Base-by-base conservation (phyloP, 2,329 filamentous ascomycete genomes). In the Didymella sp. region DNA sequence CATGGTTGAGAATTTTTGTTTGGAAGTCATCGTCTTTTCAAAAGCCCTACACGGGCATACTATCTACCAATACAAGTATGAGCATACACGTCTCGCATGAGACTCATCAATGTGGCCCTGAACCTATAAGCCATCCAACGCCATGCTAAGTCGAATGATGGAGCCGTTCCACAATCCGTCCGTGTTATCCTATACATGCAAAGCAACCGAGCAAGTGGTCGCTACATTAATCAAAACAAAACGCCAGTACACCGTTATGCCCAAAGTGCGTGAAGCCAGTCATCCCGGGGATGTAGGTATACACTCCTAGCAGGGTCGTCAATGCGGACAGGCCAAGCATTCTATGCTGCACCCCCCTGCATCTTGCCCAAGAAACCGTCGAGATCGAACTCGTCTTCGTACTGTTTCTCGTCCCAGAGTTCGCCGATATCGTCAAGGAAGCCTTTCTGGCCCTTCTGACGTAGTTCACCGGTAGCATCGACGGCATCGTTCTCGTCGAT, bases 301-400 rank as follows among this genome's bases (percentile, higher is more conserved):
- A 17, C 15, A n/a, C 3, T 11, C 7, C 24, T 25, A 25, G n/a
- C 35, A 22, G 19, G 6, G 19, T 9, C 33, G 19, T 33, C n/a
- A 33, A 45, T 44, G 38, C 30, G 11, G 7, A 12, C 9, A 22
- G 17, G 13, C 15, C 19, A 17, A 40, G 25, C 15, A 27, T 37
- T 13, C n/a, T 48, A 57, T 17, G 38, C 48, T 49, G 48, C 43
- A 24, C 47, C n/a, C 6, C 50, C 56, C 72, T 92, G 91, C 91
- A 99, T 97, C 66, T 87, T 96, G 76, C 92, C 93, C 80, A 99
- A 84, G 80, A 98, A 99, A 3, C 91, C 93, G 70, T 96, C 92
- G 65, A 99, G 80, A 75, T 98, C 92, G 76, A 97, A 98, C 77
- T 96, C 96, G 80, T 99, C 95, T 78, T 97, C 92, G 77, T 99